Evolutionary conservation across 441 rosid genomes (phyloP), one percentile per base, ranked within the genome.

Genomic region (Breynia disticha): DNA sequence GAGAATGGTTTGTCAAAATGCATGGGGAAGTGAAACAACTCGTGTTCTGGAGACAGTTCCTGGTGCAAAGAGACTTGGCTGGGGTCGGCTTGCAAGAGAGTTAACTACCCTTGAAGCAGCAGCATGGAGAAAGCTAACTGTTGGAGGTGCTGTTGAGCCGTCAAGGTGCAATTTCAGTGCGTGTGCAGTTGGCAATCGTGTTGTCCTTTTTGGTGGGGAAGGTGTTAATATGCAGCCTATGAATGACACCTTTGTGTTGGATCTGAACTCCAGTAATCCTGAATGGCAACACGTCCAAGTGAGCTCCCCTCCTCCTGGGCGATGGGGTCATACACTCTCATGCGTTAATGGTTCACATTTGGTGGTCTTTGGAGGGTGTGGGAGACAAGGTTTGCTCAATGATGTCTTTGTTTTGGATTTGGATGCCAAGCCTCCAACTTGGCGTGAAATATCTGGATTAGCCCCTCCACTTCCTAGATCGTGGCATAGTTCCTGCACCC

Each of bases 401-500:
- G 98, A 91, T 67, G 95, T 91, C 46, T 91, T 88, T 52, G 71
- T 91, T 15, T 52, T 91, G 68, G 94, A 91, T 72, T 80, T 91
- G 71, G 98, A 91, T 68, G 95, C 97, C 35, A 80, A 80, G 61
- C 87, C 91, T 50, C 97, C 91, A 10, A 75, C 88, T 9, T 88
- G 98, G 98, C 86, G 89, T 38, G 98, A 91, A 68, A 80, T 91
- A 24, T 86, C 90, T 11, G 95, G 95, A 51, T 63, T 86, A 60
- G 91, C 98, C 3, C 98, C 95, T 15, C 97, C 95, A 14, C 82
- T 88, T 48, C 97, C 97, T n/a, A 76, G 98, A 66, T 88, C 98
- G 8, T 88, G 98, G 98, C 95, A 91, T 55, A 91, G 98, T 70
- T 91, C 98, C 13, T 91, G 98, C 72, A 88, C 98, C 7, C 90